Evolutionary conservation across 495 filamentous ascomycete species (phyloP).

Genomic region (Niebla homalea): DNA sequence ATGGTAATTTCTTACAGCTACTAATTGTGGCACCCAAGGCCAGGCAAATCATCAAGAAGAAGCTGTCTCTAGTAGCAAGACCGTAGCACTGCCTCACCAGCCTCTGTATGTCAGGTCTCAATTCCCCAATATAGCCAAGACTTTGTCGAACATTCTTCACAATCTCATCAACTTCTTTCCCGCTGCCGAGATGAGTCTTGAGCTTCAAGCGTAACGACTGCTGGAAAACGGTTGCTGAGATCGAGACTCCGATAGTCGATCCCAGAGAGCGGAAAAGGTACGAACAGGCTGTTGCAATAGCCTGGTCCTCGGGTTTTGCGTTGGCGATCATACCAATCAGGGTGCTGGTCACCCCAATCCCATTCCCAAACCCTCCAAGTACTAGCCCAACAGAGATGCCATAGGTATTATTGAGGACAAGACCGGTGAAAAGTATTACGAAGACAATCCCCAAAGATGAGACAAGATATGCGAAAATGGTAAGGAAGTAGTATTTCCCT

Average conservation of each 20-base stretch:
- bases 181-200: conserved; percentile 35
- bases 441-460: conserved; percentile 38
- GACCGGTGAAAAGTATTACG: conserved; percentile 49
- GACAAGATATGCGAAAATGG: conserved; percentile 39
- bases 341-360: conserved; percentile 58
- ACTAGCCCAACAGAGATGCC: conserved; percentile 45
- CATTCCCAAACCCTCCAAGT: conserved; percentile 44
- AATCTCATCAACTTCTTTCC: conserved; percentile 52
- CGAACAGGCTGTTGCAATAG: conserved; percentile 68
- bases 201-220: conserved; percentile 50
- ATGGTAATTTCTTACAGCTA: conserved; percentile 16
- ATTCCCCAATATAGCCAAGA: conserved; percentile 52
- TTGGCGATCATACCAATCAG: conserved; percentile 55
- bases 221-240: conserved; percentile 62
- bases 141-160: conserved; percentile 61
- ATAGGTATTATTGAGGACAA: conserved; percentile 26
- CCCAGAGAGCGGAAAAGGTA: conserved; percentile 81
- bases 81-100: conserved; percentile 61
- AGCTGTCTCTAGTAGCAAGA: conserved; percentile 35
- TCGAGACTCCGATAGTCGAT: conserved; percentile 58
- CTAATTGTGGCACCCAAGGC: conserved; percentile 34
- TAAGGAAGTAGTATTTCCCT: conserved; percentile 69
- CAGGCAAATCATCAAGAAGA: conserved; percentile 30
- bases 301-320: conserved; percentile 51
- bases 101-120: conserved; percentile 46